Conservation (phyloP, 306 rosid genomes). For the Acacia confusa region DNA sequence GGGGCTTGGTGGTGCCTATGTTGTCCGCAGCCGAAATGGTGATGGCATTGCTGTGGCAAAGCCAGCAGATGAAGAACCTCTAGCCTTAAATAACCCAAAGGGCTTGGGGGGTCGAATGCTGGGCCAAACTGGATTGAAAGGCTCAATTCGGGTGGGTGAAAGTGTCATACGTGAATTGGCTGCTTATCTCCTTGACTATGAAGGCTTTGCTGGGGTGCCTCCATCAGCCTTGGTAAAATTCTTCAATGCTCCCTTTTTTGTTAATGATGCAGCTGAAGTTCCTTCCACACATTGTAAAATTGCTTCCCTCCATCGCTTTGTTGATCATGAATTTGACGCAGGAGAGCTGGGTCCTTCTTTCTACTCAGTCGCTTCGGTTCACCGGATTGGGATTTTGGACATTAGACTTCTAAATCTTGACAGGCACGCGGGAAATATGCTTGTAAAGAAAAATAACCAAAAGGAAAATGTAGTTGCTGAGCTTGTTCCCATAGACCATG, state of each 20-base stretch:
- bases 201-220: conserved; percentile 83
- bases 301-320: conserved; percentile 83
- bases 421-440: conserved; percentile 91
- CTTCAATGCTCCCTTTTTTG: conserved; percentile 58
- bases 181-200: conserved; percentile 91
- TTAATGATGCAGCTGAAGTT: conserved; percentile 23
- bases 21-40: conserved; percentile 59
- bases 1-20: conserved; percentile 84
- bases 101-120: conserved; percentile 59
- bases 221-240: conserved; percentile 86
- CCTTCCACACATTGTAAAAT: conserved; percentile 49
- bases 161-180: conserved; percentile 84
- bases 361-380: conserved; percentile 73
- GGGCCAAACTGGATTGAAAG: conserved; percentile 75
- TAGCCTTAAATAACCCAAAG: conserved; percentile 70
- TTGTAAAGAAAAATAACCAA: conserved; percentile 54
- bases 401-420: conserved; percentile 80
- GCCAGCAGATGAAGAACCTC: conserved; percentile 87
- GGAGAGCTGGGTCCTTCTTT: conserved; percentile 87
- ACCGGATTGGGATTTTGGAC: conserved; percentile 76
- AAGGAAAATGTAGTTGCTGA: conserved; percentile 41
- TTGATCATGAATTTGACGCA: conserved; percentile 78
- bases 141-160: conserved; percentile 77
- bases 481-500: conserved; percentile 93
- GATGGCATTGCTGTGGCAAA: conserved; percentile 77